Conservation (phyloP, 805 yeast species). For the Nakazawaea ishiwadae region DNA sequence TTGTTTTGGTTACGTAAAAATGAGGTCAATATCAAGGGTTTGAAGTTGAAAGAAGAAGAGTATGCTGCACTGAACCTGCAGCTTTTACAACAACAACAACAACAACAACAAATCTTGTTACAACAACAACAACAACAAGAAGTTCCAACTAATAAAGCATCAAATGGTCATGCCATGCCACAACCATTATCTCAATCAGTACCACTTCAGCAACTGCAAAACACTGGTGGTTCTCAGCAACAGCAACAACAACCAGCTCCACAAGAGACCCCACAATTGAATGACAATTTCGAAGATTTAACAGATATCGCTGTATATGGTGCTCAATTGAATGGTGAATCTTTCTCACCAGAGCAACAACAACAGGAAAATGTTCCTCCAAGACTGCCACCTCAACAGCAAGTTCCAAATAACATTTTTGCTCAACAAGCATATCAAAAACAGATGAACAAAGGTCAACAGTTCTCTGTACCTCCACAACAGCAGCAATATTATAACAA, state of each 20-base stretch:
- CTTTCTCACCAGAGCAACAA: slow-evolving; percentile 6
- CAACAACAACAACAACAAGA: slow-evolving; percentile 11
- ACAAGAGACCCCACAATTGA: slow-evolving; percentile 9
- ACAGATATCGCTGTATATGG: slow-evolving; percentile 15
- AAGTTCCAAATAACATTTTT: slow-evolving; percentile 10
- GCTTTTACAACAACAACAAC: slow-evolving; percentile 20
- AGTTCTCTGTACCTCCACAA: neutral
- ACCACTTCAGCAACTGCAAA: neutral
- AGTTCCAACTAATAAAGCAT: slow-evolving; percentile 1
- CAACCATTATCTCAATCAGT: neutral
- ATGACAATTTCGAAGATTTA: slow-evolving; percentile 11
- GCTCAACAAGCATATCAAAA: slow-evolving; percentile 10
- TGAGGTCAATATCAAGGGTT: slow-evolving; percentile 18
- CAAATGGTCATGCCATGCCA: neutral
- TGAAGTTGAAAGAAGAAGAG: slow-evolving; percentile 23
- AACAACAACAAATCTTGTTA: slow-evolving; percentile 17
- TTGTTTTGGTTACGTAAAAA: slow-evolving; percentile 28
- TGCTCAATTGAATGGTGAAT: slow-evolving; percentile 14
- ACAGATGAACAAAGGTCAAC: slow-evolving; percentile 2
- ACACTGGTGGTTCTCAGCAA: too few species aligned
- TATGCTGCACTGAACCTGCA: slow-evolving; percentile 20
- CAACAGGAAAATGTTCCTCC: slow-evolving; percentile 1
- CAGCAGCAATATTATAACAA: slow-evolving; percentile 25
- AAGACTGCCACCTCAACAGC: slow-evolving; percentile 1
- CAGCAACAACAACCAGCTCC: too few species aligned